phyloP scores from a whole-genome alignment of 176 grass and related monocot species.

The Leersia perrieri region DNA sequence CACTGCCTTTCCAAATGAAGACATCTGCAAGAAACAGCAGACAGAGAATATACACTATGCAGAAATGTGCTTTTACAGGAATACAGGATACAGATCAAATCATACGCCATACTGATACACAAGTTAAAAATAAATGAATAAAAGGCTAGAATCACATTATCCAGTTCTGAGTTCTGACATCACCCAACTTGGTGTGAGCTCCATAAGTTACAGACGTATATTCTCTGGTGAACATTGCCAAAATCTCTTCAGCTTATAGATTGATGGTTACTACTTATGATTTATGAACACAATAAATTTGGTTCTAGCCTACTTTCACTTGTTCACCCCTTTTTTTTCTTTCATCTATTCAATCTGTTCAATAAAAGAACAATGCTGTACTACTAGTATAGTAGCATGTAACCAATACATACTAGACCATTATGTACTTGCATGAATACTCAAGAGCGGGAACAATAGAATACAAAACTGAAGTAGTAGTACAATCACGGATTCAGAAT shows the following conservation, averaged over 20 bases:
- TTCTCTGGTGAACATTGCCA: not conserved
- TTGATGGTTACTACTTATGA: too few relatives aligned
- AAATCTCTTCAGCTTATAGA: not conserved
- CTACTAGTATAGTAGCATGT: too few relatives aligned
- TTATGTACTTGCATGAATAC: not conserved
- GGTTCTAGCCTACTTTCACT: not conserved
- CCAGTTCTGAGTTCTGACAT: not conserved
- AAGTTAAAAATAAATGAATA: not conserved
- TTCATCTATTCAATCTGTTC: not conserved
- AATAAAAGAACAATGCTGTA: too few relatives aligned
- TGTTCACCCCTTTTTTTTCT: not conserved
- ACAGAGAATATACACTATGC: constrained; percentile 24
- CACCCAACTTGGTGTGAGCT: not conserved
- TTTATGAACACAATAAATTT: not conserved
- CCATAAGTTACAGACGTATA: not conserved
- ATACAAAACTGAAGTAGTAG: not conserved
- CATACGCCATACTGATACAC: not conserved
- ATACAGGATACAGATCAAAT: not conserved
- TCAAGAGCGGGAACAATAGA: too few relatives aligned
- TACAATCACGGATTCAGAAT: constrained; percentile 30
- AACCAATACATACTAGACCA: not conserved
- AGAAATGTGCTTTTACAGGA: not conserved
- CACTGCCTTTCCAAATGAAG: not conserved
- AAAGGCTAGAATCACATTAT: not conserved
- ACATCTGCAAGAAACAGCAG: constrained; percentile 4